phyloP scores from a whole-genome alignment of 495 filamentous ascomycete genomes.

The Endocarpon pusillum region DNA sequence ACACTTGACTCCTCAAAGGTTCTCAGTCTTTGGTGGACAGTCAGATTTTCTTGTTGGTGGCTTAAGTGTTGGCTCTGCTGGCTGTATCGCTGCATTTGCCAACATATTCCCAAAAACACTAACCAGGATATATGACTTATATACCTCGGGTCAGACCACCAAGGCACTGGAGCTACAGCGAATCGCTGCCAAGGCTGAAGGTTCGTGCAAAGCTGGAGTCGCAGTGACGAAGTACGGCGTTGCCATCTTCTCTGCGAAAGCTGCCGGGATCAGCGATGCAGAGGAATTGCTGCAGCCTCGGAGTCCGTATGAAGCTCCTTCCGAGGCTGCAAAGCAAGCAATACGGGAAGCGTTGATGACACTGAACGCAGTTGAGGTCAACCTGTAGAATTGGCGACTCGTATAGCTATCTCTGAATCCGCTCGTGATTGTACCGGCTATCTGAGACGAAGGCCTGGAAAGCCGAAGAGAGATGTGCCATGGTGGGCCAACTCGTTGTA shows the following conservation, averaged over 20 bases:
- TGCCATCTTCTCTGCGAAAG: slow-evolving; percentile 29
- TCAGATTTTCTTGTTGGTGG: slow-evolving; percentile 54
- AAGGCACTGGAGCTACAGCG: slow-evolving; percentile 41
- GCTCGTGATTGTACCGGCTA: too few relatives aligned
- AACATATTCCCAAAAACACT: slow-evolving; percentile 46
- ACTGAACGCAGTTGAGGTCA: not conserved
- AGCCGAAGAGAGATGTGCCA: not conserved
- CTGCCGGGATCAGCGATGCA: not conserved
- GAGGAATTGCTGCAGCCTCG: slow-evolving; percentile 25
- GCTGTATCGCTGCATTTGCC: slow-evolving; percentile 49
- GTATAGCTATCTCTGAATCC: too few relatives aligned
- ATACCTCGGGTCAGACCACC: slow-evolving; percentile 25
- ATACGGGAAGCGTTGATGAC: slow-evolving; percentile 26
- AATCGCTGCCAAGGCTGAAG: slow-evolving; percentile 34
- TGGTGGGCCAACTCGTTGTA: too few relatives aligned
- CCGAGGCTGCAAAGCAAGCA: slow-evolving; percentile 28
- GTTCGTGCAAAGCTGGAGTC: slow-evolving; percentile 41
- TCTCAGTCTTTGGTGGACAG: slow-evolving; percentile 52
- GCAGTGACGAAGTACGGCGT: slow-evolving; percentile 48
- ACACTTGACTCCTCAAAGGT: slow-evolving; percentile 31
- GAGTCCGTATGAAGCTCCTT: slow-evolving; percentile 33
- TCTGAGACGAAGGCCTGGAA: too few relatives aligned
- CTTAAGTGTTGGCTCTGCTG: slow-evolving; percentile 38
- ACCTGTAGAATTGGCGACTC: too few relatives aligned
- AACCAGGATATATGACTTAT: slow-evolving; percentile 35